These are phyloP conservation scores for Silene vulgaris DNA, from an alignment of 179 eudicot genomes.

Conservation along the genomic window DNA sequence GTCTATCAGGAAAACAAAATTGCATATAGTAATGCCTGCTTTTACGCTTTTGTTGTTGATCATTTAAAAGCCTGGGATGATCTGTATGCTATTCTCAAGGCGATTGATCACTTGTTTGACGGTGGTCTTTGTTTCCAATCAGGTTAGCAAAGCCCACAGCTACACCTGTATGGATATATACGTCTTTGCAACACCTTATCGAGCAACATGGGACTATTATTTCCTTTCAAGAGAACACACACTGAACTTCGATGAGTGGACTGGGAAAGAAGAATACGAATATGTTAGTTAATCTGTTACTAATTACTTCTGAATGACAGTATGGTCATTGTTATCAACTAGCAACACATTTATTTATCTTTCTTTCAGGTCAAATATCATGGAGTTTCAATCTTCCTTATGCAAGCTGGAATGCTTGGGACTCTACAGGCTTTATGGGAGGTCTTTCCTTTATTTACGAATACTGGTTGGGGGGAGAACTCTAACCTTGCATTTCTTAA, in stretches of 20 bases:
- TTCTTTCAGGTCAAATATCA: conserved; percentile 57
- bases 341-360: not conserved
- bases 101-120: not conserved
- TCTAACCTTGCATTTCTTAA: conserved; percentile 73
- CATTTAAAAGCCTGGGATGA: no score
- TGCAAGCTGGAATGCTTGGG: conserved; percentile 98
- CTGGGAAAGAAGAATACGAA: conserved; percentile 75
- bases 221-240: conserved; percentile 79
- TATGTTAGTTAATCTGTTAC: conserved; percentile 59
- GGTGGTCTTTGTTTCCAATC: conserved; percentile 23
- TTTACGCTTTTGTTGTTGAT: no score
- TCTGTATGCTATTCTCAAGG: not conserved
- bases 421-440: conserved; percentile 84
- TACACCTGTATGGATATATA: conserved; percentile 99
- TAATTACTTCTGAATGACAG: not conserved
- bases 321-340: conserved; percentile 12
- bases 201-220: conserved; percentile 97
- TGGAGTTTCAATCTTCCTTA: conserved; percentile 84
- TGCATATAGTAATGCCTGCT: no score
- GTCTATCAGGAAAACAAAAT: no score
- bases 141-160: conserved; percentile 84
- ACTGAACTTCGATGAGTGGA: conserved; percentile 74
- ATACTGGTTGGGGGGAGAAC: conserved; percentile 84
- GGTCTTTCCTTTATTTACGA: conserved; percentile 81
- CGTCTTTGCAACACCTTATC: conserved; percentile 92